phyloP scores from a whole-genome alignment of 768 basidiomycete species.

The Mycena polygramma region DNA sequence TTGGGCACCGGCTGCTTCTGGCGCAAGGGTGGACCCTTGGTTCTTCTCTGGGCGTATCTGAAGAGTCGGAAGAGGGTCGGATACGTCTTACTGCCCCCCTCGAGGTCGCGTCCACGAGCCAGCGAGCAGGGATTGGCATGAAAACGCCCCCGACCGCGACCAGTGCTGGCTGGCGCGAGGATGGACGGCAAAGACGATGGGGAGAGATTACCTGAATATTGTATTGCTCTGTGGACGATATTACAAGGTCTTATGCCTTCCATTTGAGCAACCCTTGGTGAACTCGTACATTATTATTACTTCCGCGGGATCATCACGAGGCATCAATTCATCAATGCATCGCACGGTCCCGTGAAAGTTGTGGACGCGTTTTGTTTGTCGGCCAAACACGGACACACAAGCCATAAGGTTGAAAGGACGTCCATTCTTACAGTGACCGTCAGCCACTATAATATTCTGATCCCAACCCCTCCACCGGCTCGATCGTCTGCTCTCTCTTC shows the following conservation, averaged over 20 bases:
- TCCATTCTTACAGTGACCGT: no score
- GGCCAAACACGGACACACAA: no score
- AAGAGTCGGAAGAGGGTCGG: constrained; percentile 48
- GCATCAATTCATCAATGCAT: no score
- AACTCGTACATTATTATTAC: no score
- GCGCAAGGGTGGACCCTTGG: constrained; percentile 87
- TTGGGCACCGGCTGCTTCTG: constrained; percentile 76
- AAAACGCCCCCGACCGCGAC: constrained; percentile 31
- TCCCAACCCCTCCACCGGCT: background rate
- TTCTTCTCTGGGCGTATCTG: constrained; percentile 59
- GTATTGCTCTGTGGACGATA: background rate
- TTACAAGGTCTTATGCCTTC: no score
- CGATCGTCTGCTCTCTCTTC: constrained; percentile 37
- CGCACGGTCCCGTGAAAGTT: no score
- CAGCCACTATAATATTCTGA: background rate
- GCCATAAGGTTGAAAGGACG: no score
- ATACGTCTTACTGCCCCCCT: constrained; percentile 70
- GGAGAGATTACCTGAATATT: constrained; percentile 21
- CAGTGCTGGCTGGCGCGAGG: constrained; percentile 56
- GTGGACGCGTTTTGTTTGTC: no score
- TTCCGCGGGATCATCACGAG: no score
- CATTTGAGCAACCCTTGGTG: no score
- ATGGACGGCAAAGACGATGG: constrained; percentile 58
- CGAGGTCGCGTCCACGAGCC: constrained; percentile 55
- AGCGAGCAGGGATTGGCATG: constrained; percentile 71